phyloP scores from a whole-genome alignment of 2,329 filamentous ascomycete genomes.

The Fusarium brevicatenulatum region DNA sequence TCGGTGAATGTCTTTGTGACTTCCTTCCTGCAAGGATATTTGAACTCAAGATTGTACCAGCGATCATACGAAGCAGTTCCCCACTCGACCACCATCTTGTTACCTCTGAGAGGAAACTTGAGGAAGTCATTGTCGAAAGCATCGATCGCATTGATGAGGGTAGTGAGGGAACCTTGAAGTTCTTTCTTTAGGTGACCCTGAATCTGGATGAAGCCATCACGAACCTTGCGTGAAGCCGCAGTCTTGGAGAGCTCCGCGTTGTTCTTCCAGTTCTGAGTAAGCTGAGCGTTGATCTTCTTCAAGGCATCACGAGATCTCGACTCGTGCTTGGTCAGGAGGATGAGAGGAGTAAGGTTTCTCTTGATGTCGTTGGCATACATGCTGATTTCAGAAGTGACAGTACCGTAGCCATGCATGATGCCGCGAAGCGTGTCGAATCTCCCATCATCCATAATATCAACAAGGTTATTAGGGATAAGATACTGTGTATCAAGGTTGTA shows the following conservation, averaged over 20 bases:
- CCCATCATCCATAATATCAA: neutral
- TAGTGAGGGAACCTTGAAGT: neutral
- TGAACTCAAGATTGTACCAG: slow-evolving; percentile 27
- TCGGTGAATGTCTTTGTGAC: slow-evolving; percentile 20
- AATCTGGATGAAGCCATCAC: slow-evolving; percentile 22
- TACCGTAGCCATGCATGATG: slow-evolving; percentile 20
- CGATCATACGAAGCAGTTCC: slow-evolving; percentile 20
- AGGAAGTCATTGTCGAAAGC: slow-evolving; percentile 17
- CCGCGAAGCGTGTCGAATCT: slow-evolving; percentile 6
- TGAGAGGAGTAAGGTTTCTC: slow-evolving; percentile 4
- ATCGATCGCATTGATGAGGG: slow-evolving; percentile 4
- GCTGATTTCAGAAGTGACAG: slow-evolving; percentile 4
- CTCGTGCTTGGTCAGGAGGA: slow-evolving; percentile 15
- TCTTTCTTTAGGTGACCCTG: slow-evolving; percentile 10
- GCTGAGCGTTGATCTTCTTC: slow-evolving; percentile 16
- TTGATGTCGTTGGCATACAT: slow-evolving; percentile 22
- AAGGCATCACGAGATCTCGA: neutral
- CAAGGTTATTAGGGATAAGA: neutral
- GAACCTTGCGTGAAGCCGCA: slow-evolving; percentile 14
- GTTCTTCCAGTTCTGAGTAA: slow-evolving; percentile 26
- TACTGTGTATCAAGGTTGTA: neutral
- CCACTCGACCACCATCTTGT: slow-evolving; percentile 21
- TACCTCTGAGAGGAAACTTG: slow-evolving; percentile 20
- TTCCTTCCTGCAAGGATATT: slow-evolving; percentile 24
- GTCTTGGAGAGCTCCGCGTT: slow-evolving; percentile 30